Conservation (phyloP, 305 asterid species). For the Fraxinus floribunda region DNA sequence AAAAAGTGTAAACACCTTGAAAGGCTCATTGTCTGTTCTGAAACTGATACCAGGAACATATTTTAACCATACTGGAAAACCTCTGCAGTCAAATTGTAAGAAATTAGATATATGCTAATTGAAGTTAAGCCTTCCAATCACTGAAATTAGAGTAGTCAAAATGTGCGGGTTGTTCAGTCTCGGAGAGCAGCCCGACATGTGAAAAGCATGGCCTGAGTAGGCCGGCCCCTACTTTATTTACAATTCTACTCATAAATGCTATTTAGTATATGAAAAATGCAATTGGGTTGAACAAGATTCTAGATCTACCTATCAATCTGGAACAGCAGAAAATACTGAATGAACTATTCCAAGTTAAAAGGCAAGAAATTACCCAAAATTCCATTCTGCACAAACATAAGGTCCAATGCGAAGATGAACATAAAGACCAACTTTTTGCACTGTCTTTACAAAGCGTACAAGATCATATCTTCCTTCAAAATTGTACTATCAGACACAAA, state of each 20-base stretch:
- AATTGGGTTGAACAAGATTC: background rate
- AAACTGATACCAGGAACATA: slow-evolving; percentile 69
- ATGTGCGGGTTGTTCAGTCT: background rate
- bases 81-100: slow-evolving; percentile 40
- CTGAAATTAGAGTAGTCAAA: background rate
- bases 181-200: background rate
- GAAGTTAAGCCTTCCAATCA: background rate
- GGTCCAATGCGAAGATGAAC: slow-evolving; percentile 93
- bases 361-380: slow-evolving; percentile 64
- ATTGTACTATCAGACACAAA: slow-evolving; percentile 42
- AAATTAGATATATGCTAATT: background rate
- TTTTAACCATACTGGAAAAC: slow-evolving; percentile 72
- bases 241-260: background rate
- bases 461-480: slow-evolving; percentile 69
- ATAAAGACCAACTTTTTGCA: slow-evolving; percentile 51
- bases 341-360: background rate
- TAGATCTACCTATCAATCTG: background rate
- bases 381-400: slow-evolving; percentile 97
- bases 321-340: background rate
- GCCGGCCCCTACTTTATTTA: background rate
- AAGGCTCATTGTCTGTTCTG: slow-evolving; percentile 62
- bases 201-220: background rate
- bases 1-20: slow-evolving; percentile 40
- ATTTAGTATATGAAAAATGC: background rate
- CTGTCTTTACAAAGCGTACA: slow-evolving; percentile 58